Evolutionary conservation across 139 green algal genomes (phyloP).

Genomic region (Pseudopediastrum boryanum): DNA sequence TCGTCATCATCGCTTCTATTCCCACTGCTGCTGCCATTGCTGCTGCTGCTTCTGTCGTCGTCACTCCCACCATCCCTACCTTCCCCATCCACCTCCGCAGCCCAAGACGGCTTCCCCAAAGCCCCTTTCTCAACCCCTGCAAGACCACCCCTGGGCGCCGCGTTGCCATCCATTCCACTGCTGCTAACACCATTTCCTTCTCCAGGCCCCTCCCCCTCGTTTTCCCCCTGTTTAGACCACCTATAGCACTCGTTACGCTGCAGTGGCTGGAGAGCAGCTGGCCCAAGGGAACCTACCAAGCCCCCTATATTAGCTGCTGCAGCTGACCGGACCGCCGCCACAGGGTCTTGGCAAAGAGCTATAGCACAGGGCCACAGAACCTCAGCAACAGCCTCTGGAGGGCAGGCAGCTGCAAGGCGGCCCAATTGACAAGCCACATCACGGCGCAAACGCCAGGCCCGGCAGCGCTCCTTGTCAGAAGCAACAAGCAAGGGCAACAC

Average conservation of each 20-base stretch:
- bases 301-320: slow-evolving; percentile 51
- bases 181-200: background rate
- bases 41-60: slow-evolving; percentile 4
- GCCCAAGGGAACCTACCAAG: slow-evolving; percentile 38
- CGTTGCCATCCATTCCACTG: background rate
- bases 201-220: background rate
- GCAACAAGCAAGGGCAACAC: slow-evolving; percentile 18
- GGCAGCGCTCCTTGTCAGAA: background rate
- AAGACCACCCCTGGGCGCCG: background rate
- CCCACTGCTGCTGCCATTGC: background rate
- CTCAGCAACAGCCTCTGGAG: slow-evolving; percentile 30
- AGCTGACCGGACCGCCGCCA: slow-evolving; percentile 51
- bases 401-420: slow-evolving; percentile 19
- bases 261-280: background rate
- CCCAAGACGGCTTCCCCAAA: background rate
- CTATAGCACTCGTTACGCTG: background rate
- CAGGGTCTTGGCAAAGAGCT: slow-evolving; percentile 50
- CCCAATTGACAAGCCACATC: slow-evolving; percentile 46
- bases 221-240: background rate
- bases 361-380: slow-evolving; percentile 51
- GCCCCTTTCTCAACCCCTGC: background rate
- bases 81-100: background rate
- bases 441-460: slow-evolving; percentile 47
- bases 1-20: background rate
- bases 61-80: background rate